Evolutionary conservation across 2,329 filamentous ascomycete genomes (phyloP), one percentile per base, ranked within the genome.

Genomic region (Xylaria sp.): DNA sequence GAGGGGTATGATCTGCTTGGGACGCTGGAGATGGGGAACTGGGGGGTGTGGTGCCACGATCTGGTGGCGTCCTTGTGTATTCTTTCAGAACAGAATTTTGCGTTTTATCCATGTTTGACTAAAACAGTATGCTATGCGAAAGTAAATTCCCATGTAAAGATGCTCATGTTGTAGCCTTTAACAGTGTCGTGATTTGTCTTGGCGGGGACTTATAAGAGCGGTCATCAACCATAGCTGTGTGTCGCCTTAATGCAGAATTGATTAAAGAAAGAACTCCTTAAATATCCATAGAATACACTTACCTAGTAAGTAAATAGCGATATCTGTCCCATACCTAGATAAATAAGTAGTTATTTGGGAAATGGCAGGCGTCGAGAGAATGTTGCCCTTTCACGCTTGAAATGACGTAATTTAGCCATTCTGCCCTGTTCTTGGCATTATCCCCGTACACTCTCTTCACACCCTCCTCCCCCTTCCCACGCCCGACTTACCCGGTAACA

Each of bases 401-500:
- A 65, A 65, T 68, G 66, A 68, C 66, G 66, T 68, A 68, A 68
- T 61, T 61, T 27, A 24, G 19, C 12, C 21, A 61, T 61, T 19
- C 53, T 39, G 21, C 12, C 42, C 61, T 51, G 57, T 51, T 65
- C 21, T 68, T 61, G 66, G 57, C 65, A 60, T 32, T 17, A 1
- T 42, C 39, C 39, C 17, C 34, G 11, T 36, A 12, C 34, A 36
- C 8, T 7, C 34, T 42, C 39, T 2, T 17, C 11, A 36, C 39
- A 42, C 12, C 39, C 39, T 42, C 14, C 39, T 17, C 14, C 39
- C 27, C 45, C 30, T 60, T 11, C n/a, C 30, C 34, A 19, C 32
- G n/a, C 32, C 47, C 32, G 14, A 53, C 58, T 34, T 61, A 61
- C 47, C 48, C 58, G 47, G 58, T 34, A 61, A 53, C 17, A 27